These are phyloP conservation scores for Beta macrorhiza DNA, from an alignment of 179 eudicot genomes.

Conservation along the genomic window DNA sequence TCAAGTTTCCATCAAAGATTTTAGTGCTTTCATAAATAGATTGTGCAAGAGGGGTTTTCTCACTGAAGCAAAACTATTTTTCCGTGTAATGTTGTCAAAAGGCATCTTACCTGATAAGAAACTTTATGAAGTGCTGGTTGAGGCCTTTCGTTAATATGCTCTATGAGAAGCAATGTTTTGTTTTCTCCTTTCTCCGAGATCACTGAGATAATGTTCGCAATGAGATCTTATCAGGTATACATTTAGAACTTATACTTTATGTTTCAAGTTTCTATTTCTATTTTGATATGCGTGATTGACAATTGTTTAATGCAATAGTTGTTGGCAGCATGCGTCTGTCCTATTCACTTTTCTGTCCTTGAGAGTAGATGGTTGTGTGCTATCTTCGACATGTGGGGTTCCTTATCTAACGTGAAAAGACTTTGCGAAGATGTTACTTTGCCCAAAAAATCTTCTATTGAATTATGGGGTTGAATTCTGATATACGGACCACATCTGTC, in stretches of 20 bases:
- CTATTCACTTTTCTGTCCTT: background rate
- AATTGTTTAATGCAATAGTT: background rate
- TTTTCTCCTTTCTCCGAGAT: background rate
- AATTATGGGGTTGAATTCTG: background rate
- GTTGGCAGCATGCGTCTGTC: background rate
- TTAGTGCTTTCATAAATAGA: conserved; percentile 72
- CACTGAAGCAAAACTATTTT: conserved; percentile 56
- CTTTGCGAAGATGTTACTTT: background rate
- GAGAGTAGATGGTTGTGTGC: background rate
- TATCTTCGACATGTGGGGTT: background rate
- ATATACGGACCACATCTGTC: background rate
- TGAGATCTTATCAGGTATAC: conserved; percentile 22
- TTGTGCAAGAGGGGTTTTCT: conserved; percentile 66
- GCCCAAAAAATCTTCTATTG: background rate
- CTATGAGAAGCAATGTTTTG: conserved; percentile 13
- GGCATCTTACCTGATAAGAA: conserved; percentile 53
- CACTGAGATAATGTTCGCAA: conserved; percentile 3
- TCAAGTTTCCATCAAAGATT: conserved; percentile 64
- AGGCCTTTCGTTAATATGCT: conserved; percentile 36
- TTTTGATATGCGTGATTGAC: background rate
- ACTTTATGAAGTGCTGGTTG: conserved; percentile 44
- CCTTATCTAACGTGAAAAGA: too few species aligned
- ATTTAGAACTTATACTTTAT: background rate
- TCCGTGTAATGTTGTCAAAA: conserved; percentile 53
- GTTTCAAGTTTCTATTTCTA: background rate